These are phyloP conservation scores for Paecilomyces fulvus DNA, from an alignment of 2,329 filamentous ascomycete genomes.

Conservation along the genomic window DNA sequence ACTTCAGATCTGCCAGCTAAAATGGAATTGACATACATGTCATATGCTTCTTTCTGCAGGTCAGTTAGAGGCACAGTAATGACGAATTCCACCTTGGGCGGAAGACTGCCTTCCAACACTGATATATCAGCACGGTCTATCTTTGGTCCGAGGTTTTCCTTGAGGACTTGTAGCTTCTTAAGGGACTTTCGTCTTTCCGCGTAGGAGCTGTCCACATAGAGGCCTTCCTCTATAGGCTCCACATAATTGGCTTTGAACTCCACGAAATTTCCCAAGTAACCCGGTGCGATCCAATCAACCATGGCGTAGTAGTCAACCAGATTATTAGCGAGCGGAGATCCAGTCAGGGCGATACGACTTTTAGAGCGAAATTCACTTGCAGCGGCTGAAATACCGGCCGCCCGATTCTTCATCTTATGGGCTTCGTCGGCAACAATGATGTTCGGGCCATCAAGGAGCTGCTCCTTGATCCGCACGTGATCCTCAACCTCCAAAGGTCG, in stretches of 20 bases:
- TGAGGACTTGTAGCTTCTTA: slow-evolving; percentile 62
- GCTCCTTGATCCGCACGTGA: slow-evolving; percentile 33
- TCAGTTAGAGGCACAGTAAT: slow-evolving; percentile 62
- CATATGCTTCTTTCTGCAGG: slow-evolving; percentile 58
- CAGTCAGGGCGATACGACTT: slow-evolving; percentile 73
- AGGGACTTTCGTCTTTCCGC: slow-evolving; percentile 51
- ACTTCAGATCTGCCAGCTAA: slow-evolving; percentile 22
- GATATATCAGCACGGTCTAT: slow-evolving; percentile 66
- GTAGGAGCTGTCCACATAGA: slow-evolving; percentile 55
- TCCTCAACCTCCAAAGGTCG: slow-evolving; percentile 25
- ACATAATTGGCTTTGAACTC: slow-evolving; percentile 67
- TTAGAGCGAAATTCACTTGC: slow-evolving; percentile 56
- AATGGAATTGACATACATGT: slow-evolving; percentile 40
- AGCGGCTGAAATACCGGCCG: slow-evolving; percentile 44
- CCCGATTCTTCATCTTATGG: slow-evolving; percentile 64
- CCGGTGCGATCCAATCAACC: slow-evolving; percentile 77
- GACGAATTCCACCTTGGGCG: slow-evolving; percentile 72
- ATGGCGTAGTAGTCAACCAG: slow-evolving; percentile 78
- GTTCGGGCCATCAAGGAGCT: slow-evolving; percentile 54
- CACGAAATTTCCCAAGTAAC: slow-evolving; percentile 58
- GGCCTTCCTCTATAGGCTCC: slow-evolving; percentile 63
- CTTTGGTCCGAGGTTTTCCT: slow-evolving; percentile 65
- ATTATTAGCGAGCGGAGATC: slow-evolving; percentile 77
- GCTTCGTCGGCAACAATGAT: slow-evolving; percentile 82
- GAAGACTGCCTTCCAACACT: slow-evolving; percentile 58